A percentile compares a stretch with the other conserved stretches of the same genome.
These are phyloP conservation scores for Tylopilus orsonianus DNA, from an alignment of 1,284 basidiomycete species.

Conservation along the genomic window DNA sequence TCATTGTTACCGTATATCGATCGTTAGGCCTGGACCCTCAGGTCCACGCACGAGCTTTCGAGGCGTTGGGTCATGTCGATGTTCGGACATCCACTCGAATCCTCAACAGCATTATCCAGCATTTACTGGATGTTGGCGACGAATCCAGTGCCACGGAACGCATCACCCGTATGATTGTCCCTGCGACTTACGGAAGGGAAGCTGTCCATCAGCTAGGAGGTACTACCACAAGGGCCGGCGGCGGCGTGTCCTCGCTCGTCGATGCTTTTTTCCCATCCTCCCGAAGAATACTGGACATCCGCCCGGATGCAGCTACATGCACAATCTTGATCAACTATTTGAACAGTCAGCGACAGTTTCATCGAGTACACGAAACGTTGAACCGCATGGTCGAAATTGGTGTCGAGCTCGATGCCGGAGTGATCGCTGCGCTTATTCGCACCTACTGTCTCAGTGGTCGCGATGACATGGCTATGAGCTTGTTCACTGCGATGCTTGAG, in stretches of 20 bases:
- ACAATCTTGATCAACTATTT: slow-evolving; percentile 62
- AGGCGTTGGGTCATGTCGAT: slow-evolving; percentile 43
- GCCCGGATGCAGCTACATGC: slow-evolving; percentile 60
- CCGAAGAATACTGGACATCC: slow-evolving; percentile 22
- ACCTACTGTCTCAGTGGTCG: slow-evolving; percentile 50
- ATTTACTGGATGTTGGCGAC: slow-evolving; percentile 58
- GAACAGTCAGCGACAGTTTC: slow-evolving; percentile 44
- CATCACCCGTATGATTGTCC: slow-evolving; percentile 54
- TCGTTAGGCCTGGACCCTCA: slow-evolving; percentile 56
- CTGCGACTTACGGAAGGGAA: slow-evolving; percentile 21
- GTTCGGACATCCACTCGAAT: slow-evolving; percentile 45
- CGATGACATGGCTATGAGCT: slow-evolving; percentile 46
- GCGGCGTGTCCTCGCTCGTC: slow-evolving; percentile 21
- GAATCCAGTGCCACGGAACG: slow-evolving; percentile 44
- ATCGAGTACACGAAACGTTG: slow-evolving; percentile 47
- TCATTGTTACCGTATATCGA: slow-evolving; percentile 59
- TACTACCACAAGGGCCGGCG: slow-evolving; percentile 37
- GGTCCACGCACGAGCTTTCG: slow-evolving; percentile 53
- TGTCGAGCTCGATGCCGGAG: slow-evolving; percentile 46
- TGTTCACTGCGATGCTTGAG: slow-evolving; percentile 49
- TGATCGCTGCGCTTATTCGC: slow-evolving; percentile 54
- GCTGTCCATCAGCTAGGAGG: slow-evolving; percentile 29
- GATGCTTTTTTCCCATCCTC: slow-evolving; percentile 5
- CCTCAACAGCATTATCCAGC: slow-evolving; percentile 63
- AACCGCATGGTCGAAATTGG: slow-evolving; percentile 45